Evolutionary conservation across 257 asterid species (phyloP), one percentile per base, ranked within the genome.

Genomic region (Solanum tarijense): DNA sequence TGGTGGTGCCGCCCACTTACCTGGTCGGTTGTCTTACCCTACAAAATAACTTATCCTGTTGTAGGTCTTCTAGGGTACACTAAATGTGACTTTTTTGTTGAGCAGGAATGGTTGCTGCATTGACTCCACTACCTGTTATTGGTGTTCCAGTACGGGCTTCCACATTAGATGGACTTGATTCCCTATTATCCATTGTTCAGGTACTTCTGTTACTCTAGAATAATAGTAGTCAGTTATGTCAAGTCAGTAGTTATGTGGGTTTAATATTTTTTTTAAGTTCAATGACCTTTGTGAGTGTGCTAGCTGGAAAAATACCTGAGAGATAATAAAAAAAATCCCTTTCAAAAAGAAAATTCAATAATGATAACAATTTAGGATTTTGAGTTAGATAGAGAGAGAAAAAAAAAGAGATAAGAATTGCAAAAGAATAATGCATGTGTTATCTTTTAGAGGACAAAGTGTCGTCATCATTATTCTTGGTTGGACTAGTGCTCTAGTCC

Each of bases 1-100:
- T 87, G 99, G 99, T 87, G 99, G 99, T 87, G 99, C 99, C 6
- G 99, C 99, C 81, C 99, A 97, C 93, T 93, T 97, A 92, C 99
- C 99, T 91, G 98, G 98, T 94, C 27, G 71, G 82, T 35, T 66
- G 58, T 88, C 21, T 78, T 82, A 46, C n/a, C 29, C 41, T 43
- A 52, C 66, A 41, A 48, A 71, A 73, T 88, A 81, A 68, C 75
- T 3, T 27, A 6, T 73, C 7, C 58, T 52, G 27, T 72, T 71
- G 74, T 43, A 46, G 38, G 13, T 84, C 87, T 81, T 43, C 46
- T 88, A 73, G 41, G 0, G 0, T 38, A 38, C 82, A 68, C 35
- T 86, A 20, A 14, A 74, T 52, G 38, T 52, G 83, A 43, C 58
- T 32, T 71, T 86, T 87, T 75, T 4, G 83, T 90, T 71, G 71